These are phyloP conservation scores for Mariannaea elegans DNA, from an alignment of 2,329 filamentous ascomycete species.

Conservation along the genomic window DNA sequence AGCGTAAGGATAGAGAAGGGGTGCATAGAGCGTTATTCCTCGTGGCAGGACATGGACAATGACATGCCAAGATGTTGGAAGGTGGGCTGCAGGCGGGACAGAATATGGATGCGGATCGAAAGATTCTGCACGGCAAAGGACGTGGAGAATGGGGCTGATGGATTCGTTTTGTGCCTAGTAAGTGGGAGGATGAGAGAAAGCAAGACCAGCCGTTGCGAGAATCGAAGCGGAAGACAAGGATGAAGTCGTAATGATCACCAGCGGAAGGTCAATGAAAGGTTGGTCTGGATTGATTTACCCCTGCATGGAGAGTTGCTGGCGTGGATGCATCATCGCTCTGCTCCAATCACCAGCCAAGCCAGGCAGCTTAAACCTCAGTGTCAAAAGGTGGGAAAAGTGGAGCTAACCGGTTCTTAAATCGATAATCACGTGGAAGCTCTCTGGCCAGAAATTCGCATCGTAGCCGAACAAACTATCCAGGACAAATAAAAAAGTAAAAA, in stretches of 20 bases:
- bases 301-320: conserved; percentile 29
- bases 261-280: conserved; percentile 26
- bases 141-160: not conserved
- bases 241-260: conserved; percentile 23
- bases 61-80: conserved; percentile 33
- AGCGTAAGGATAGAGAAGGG: conserved; percentile 95
- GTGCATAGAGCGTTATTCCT: conserved; percentile 79
- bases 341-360: conserved; percentile 17
- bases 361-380: conserved; percentile 17
- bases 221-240: not conserved
- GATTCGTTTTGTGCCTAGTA: not conserved
- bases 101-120: conserved; percentile 1
- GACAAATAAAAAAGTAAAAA: not conserved
- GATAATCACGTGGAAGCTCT: conserved; percentile 15
- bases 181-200: not conserved
- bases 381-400: conserved; percentile 31
- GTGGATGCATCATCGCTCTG: conserved; percentile 19
- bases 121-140: not conserved
- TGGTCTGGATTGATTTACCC: conserved; percentile 28
- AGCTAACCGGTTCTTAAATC: conserved; percentile 1
- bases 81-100: conserved; percentile 33
- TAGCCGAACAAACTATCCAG: not conserved
- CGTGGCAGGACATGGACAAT: conserved; percentile 52
- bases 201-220: not conserved
- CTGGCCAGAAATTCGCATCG: not conserved